Percentiles rank a stretch among this genome's conserved stretches.
Evolutionary conservation across 768 basidiomycete genomes (phyloP).

Genomic region (Mycena venus): DNA sequence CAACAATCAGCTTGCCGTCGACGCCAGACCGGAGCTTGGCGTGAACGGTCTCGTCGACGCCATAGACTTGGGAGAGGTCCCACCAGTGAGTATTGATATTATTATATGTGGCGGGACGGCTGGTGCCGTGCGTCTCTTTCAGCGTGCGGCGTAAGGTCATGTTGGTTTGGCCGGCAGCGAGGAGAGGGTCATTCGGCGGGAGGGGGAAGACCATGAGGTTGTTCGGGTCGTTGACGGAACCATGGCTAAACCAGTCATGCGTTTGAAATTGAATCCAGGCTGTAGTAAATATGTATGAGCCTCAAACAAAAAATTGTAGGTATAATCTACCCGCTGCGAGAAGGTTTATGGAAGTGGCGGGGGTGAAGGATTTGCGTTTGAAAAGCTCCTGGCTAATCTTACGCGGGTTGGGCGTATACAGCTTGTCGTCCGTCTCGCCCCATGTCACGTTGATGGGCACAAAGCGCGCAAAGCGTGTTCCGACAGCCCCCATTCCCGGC

Average conservation of each 20-base stretch:
- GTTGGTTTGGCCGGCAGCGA: conserved; percentile 14
- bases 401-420: conserved; percentile 29
- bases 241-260: conserved; percentile 34
- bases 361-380: conserved; percentile 23
- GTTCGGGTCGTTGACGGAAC: conserved; percentile 19
- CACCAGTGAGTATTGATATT: conserved; percentile 29
- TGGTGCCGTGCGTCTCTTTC: background rate
- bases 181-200: conserved; percentile 19
- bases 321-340: conserved; percentile 15
- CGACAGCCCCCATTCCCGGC: conserved; percentile 22
- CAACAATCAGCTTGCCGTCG: conserved; percentile 25
- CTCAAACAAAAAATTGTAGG: background rate
- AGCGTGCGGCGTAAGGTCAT: conserved; percentile 21
- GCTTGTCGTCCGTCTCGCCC: conserved; percentile 13
- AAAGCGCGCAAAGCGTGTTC: conserved; percentile 23
- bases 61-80: conserved; percentile 27
- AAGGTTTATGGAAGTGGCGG: conserved; percentile 23
- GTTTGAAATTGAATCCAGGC: conserved; percentile 25
- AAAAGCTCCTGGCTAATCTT: conserved; percentile 26
- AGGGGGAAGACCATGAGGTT: conserved; percentile 13
- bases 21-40: conserved; percentile 13
- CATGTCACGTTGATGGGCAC: conserved; percentile 26
- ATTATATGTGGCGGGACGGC: conserved; percentile 16
- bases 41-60: conserved; percentile 20
- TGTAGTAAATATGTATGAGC: background rate